Evolutionary conservation across 495 filamentous ascomycete species (phyloP), one percentile per base, ranked within the genome.

Genomic region (Pseudoneurospora amorphoporcata): DNA sequence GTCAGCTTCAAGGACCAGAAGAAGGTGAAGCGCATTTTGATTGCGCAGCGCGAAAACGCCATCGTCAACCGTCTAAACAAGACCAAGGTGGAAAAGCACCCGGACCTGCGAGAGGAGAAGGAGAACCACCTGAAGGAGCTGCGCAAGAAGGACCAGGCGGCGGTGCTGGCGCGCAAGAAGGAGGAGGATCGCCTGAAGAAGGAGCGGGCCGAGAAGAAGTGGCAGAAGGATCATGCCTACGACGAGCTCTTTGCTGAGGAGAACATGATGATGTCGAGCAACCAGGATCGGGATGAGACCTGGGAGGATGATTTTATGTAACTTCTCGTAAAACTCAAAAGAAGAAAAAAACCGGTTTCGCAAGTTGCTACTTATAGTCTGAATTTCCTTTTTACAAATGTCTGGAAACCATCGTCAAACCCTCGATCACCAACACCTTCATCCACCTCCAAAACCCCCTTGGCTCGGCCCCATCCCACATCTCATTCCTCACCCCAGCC

Each of bases 51-150:
- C 68, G 92, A 93, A 76, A 98, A 98, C 81, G 82, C 88, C 39
- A 95, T 95, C 77, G 88, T 99, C 85, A 99, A 99, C 85, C 90
- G 95, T 32, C 89, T 99, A 61, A 96, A 97, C 82, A 99, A 99
- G 86, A 99, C 96, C 39, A 93, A 91, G 74, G 87, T 90, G 14
- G 93, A 97, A 81, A 91, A 91, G 78, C 91, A 90, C 78, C 92
- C 94, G 1, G 93, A 97, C 76, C 87, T 99, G 17, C 82, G 83
- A 17, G 85, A 88, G 72, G 93, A 97, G 82, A 93, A 91, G 78
- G 94, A 95, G 73, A 89, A 91, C 32, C 85, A 88, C 68, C 78
- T 91, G 76, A 89, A 89, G 75, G 86, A 89, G 80, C 83, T 92
- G 72, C 85, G 92, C 41, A 88, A 88, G 77, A 84, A 85, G 72